Conservation (phyloP, 108 stramenopile genomes). For the Skeletonema tropicum region DNA sequence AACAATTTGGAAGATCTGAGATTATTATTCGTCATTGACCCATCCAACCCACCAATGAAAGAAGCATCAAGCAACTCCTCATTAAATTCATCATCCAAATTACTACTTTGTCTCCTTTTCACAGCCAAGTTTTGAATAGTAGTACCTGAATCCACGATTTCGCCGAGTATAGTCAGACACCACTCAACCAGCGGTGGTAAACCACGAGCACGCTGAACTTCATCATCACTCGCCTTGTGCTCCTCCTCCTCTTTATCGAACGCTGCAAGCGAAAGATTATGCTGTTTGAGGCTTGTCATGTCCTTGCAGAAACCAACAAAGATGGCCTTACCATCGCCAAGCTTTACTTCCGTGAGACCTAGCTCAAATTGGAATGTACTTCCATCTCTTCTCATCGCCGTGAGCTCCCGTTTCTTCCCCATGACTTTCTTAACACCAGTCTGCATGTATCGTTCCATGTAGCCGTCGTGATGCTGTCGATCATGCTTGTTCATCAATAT, state of each 20-base stretch:
- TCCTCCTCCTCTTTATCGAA: background rate
- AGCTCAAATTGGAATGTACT: constrained; percentile 29
- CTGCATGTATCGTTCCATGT: constrained; percentile 23
- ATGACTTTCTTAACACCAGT: constrained; percentile 30
- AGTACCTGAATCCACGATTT: background rate
- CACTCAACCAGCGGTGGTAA: constrained; percentile 13
- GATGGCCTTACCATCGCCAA: constrained; percentile 20
- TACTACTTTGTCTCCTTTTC: background rate
- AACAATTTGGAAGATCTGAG: background rate
- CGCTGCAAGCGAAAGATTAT: constrained; percentile 7
- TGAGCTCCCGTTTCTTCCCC: constrained; percentile 29
- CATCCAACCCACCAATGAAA: background rate
- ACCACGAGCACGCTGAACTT: constrained; percentile 7
- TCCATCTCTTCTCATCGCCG: constrained; percentile 27
- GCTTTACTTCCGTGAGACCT: constrained; percentile 17
- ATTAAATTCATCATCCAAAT: background rate
- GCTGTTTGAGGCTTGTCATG: constrained; percentile 30
- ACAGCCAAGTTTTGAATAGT: background rate
- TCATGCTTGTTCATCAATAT: constrained; percentile 20
- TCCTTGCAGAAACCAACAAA: constrained; percentile 39
- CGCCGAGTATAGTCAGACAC: constrained; percentile 10
- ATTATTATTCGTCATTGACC: background rate
- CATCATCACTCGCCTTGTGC: constrained; percentile 10
- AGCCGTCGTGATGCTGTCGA: constrained; percentile 16
- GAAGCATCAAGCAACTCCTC: background rate